A percentile compares a stretch with the other conserved stretches of the same genome.
These are phyloP conservation scores for Xylaria intraflava DNA, from an alignment of 495 filamentous ascomycete genomes.

Conservation along the genomic window DNA sequence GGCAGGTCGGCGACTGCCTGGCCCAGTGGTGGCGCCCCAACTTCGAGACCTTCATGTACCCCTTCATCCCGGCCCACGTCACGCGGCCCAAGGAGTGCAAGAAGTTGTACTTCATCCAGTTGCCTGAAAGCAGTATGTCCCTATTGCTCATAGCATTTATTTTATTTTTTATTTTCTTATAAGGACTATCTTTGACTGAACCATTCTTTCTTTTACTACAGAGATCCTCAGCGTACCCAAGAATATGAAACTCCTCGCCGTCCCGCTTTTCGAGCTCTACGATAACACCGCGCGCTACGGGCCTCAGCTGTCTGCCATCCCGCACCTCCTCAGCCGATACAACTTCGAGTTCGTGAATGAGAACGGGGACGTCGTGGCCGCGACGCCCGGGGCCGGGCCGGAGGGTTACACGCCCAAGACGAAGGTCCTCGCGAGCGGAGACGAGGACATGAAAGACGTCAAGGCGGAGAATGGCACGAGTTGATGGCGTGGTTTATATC, in stretches of 20 bases:
- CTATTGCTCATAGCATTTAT: neutral
- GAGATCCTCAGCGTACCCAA: slow-evolving; percentile 97
- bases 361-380: slow-evolving; percentile 76
- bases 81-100: slow-evolving; percentile 98
- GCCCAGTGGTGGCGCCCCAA: slow-evolving; percentile 99
- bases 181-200: slow-evolving; percentile 17
- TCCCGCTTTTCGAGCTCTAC: slow-evolving; percentile 94
- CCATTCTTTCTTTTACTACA: too few relatives aligned
- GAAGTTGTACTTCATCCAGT: slow-evolving; percentile 94
- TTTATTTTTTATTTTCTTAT: neutral
- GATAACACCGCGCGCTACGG: slow-evolving; percentile 94
- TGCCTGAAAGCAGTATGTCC: slow-evolving; percentile 79
- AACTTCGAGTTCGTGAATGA: slow-evolving; percentile 99
- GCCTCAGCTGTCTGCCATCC: slow-evolving; percentile 91
- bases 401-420: slow-evolving; percentile 53
- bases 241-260: slow-evolving; percentile 98
- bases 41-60: slow-evolving; percentile 99
- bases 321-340: slow-evolving; percentile 85
- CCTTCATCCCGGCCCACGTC: slow-evolving; percentile 90
- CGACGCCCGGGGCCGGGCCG: slow-evolving; percentile 65
- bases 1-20: slow-evolving; percentile 88
- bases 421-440: slow-evolving; percentile 71
- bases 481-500: neutral
- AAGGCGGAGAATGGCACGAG: slow-evolving; percentile 23
- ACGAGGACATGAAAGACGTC: slow-evolving; percentile 44